Percentiles rank a stretch among this genome's conserved stretches.
phyloP scores from a whole-genome alignment of 1,139 yeast species.

The Debaryomycetaceae sp. region DNA sequence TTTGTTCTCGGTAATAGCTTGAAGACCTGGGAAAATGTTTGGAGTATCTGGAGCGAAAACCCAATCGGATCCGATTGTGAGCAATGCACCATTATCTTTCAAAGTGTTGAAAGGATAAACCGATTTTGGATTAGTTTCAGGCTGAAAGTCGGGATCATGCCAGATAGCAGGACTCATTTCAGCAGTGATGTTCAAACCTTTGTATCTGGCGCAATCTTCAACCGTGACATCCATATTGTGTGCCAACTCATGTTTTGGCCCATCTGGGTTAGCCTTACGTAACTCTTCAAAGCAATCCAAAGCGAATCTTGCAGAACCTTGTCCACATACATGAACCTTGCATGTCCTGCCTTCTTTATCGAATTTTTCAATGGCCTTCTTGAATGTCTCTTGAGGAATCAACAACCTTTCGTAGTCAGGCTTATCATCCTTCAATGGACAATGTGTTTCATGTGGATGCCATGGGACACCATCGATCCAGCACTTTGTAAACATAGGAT shows the following conservation, averaged over 20 bases:
- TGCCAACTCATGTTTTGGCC: conserved; percentile 20
- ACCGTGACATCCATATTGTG: conserved; percentile 20
- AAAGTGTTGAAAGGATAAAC: conserved; percentile 20
- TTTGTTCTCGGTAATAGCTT: conserved; percentile 18
- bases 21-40: conserved; percentile 20
- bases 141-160: conserved; percentile 20
- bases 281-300: conserved; percentile 19
- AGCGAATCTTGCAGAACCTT: conserved; percentile 19
- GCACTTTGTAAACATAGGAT: conserved; percentile 17
- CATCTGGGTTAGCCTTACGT: conserved; percentile 16
- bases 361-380: conserved; percentile 15
- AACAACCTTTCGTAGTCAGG: conserved; percentile 14
- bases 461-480: conserved; percentile 23
- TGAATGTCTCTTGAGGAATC: conserved; percentile 20
- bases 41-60: conserved; percentile 22
- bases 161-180: conserved; percentile 21
- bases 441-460: conserved; percentile 17
- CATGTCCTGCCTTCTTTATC: conserved; percentile 19
- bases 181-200: no score
- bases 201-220: conserved; percentile 17
- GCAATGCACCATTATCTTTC: conserved; percentile 17
- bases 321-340: conserved; percentile 20
- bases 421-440: conserved; percentile 16
- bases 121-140: conserved; percentile 17
- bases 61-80: conserved; percentile 22